A percentile compares a stretch with the other conserved stretches of the same genome.
Evolutionary conservation across 2,329 filamentous ascomycete species (phyloP).

Genomic region (Pseudocercospora ulei): DNA sequence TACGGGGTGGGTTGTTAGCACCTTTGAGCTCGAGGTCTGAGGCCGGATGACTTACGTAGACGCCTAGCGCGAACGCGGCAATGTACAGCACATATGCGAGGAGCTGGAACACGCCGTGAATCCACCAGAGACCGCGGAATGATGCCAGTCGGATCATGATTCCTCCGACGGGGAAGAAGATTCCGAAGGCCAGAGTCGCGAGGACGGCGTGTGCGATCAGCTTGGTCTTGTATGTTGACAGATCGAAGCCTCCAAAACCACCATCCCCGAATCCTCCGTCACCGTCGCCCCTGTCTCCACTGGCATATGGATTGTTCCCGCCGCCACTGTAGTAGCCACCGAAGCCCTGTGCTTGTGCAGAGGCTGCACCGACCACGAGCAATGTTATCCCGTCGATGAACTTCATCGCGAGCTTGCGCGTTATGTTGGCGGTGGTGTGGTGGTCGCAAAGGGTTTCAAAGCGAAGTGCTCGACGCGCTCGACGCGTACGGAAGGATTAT

Average conservation of each 20-base stretch:
- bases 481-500: constrained; percentile 1
- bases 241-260: constrained; percentile 15
- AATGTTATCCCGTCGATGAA: constrained; percentile 6
- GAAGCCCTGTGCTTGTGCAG: constrained; percentile 13
- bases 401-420: too few relatives aligned
- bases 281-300: constrained; percentile 11
- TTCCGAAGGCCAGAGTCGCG: constrained; percentile 40
- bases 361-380: constrained; percentile 9
- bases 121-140: constrained; percentile 39
- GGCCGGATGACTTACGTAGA: constrained; percentile 32
- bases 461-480: too few relatives aligned
- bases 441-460: neutral
- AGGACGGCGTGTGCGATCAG: constrained; percentile 41
- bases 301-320: constrained; percentile 14
- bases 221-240: constrained; percentile 28
- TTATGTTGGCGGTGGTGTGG: neutral
- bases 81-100: constrained; percentile 44
- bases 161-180: constrained; percentile 41
- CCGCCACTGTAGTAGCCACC: constrained; percentile 13
- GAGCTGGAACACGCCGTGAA: constrained; percentile 44
- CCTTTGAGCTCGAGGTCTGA: neutral
- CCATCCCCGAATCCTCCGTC: constrained; percentile 11
- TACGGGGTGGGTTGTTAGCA: constrained; percentile 1
- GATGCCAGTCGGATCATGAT: constrained; percentile 41
- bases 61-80: constrained; percentile 45